Percentiles rank a stretch among this genome's conserved stretches.
Evolutionary conservation across 2,329 filamentous ascomycete species (phyloP).

Genomic region (Calonectria naviculata): DNA sequence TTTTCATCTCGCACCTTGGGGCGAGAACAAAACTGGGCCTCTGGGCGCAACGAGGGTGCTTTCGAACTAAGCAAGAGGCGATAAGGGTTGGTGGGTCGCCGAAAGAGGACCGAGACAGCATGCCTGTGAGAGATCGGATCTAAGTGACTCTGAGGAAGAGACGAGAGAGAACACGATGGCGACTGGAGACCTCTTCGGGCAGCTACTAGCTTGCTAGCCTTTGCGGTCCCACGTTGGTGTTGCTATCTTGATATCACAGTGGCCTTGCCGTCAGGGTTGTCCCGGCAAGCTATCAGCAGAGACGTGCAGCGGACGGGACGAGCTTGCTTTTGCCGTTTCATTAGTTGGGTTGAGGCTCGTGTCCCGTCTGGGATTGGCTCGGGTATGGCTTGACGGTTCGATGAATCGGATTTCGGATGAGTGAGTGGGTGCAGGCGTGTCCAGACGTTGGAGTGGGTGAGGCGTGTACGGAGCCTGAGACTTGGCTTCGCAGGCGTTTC

Average conservation of each 20-base stretch:
- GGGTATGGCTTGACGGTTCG: constrained; percentile 25
- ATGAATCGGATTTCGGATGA: constrained; percentile 17
- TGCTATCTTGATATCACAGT: constrained; percentile 16
- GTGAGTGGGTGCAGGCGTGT: constrained; percentile 16
- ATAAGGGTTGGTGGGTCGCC: constrained; percentile 45
- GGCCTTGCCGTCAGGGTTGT: constrained; percentile 2
- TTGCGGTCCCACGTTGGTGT: constrained; percentile 12
- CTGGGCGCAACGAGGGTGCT: constrained; percentile 24
- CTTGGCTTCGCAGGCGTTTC: constrained; percentile 1
- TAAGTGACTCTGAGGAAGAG: background rate
- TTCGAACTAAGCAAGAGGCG: constrained; percentile 26
- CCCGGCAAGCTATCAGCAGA: constrained; percentile 13
- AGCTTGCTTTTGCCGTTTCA: constrained; percentile 14
- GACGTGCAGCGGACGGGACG: background rate
- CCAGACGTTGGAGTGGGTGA: background rate
- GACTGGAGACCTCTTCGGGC: background rate
- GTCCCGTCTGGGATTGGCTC: constrained; percentile 31
- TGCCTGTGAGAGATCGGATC: constrained; percentile 19
- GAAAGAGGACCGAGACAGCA: constrained; percentile 43
- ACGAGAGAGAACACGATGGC: background rate
- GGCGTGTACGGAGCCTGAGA: constrained; percentile 4
- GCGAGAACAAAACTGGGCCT: constrained; percentile 43
- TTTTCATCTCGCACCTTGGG: constrained; percentile 28
- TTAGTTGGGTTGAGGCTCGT: constrained; percentile 8
- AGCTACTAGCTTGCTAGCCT: constrained; percentile 1